Conservation (phyloP, 1,139 yeast genomes). For the Pichia sp. region DNA sequence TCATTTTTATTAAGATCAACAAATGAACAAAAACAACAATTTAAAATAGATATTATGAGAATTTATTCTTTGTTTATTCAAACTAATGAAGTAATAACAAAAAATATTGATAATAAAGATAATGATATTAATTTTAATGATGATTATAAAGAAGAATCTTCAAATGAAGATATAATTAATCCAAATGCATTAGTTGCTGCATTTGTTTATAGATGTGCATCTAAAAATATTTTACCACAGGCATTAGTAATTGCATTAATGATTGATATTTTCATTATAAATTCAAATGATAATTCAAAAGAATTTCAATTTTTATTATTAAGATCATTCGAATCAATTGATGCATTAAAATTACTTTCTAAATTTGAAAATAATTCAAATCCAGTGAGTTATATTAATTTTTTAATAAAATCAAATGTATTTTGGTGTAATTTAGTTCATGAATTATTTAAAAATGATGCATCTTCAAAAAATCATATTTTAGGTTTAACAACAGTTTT, state of each 20-base stretch:
- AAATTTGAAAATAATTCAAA: slow-evolving; percentile 10
- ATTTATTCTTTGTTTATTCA: slow-evolving; percentile 8
- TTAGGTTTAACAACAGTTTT: slow-evolving; percentile 10
- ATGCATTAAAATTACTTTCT: slow-evolving; percentile 15
- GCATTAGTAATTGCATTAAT: slow-evolving; percentile 16
- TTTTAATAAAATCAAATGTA: slow-evolving; percentile 10
- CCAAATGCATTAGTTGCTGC: slow-evolving; percentile 19
- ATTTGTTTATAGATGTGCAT: slow-evolving; percentile 15
- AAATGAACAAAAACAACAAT: slow-evolving; percentile 3
- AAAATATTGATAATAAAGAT: too few species aligned
- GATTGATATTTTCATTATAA: slow-evolving; percentile 14
- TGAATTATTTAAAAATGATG: slow-evolving; percentile 12
- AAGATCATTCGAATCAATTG: slow-evolving; percentile 20
- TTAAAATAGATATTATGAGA: slow-evolving; percentile 11
- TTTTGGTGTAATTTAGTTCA: slow-evolving; percentile 21
- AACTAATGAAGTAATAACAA: neutral
- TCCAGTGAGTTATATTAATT: slow-evolving; percentile 15
- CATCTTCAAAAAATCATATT: slow-evolving; percentile 1
- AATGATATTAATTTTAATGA: too few species aligned
- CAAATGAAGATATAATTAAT: neutral
- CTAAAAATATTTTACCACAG: slow-evolving; percentile 12
- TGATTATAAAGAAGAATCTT: neutral
- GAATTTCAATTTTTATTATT: slow-evolving; percentile 21
- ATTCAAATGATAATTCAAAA: slow-evolving; percentile 5
- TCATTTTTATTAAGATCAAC: slow-evolving; percentile 10